A percentile compares a stretch with the other conserved stretches of the same genome.
phyloP scores from a whole-genome alignment of 1,284 basidiomycete genomes.

The Mycena sp. region DNA sequence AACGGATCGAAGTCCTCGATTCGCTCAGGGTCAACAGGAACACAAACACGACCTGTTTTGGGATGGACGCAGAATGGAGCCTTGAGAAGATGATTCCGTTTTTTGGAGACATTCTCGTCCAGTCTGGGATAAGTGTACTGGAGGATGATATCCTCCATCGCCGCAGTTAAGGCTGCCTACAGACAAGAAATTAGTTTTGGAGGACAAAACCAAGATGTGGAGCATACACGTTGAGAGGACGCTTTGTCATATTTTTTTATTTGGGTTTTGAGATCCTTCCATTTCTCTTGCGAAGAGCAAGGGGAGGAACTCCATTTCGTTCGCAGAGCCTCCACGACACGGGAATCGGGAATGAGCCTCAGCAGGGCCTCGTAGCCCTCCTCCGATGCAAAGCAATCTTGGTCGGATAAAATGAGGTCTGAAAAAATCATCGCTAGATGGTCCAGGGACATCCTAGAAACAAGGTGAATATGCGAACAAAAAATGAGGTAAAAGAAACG shows the following conservation, averaged over 20 bases:
- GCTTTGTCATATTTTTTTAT: conserved; percentile 46
- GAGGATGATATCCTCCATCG: conserved; percentile 88
- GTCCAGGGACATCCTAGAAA: conserved; percentile 59
- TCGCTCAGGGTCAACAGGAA: conserved; percentile 84
- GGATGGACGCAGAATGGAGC: conserved; percentile 98
- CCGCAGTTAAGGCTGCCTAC: conserved; percentile 51
- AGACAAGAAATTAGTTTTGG: conserved; percentile 11
- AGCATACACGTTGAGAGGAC: conserved; percentile 44
- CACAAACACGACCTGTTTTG: conserved; percentile 94
- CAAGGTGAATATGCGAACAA: conserved; percentile 1
- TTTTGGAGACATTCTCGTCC: conserved; percentile 97
- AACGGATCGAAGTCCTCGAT: conserved; percentile 92
- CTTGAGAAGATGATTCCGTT: conserved; percentile 97
- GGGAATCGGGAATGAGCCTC: conserved; percentile 76
- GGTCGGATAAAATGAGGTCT: conserved; percentile 83
- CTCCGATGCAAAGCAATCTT: conserved; percentile 83
- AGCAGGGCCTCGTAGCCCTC: conserved; percentile 83
- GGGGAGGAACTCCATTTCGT: conserved; percentile 72
- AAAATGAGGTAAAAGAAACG: conserved; percentile 46
- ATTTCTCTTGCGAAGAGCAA: conserved; percentile 73
- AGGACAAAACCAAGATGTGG: not conserved
- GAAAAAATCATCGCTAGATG: conserved; percentile 68
- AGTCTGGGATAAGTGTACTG: conserved; percentile 98
- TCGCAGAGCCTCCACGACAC: conserved; percentile 58
- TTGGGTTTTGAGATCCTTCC: conserved; percentile 70